Evolutionary conservation across 371 early-diverging fungal genomes (phyloP), one percentile per base, ranked within the genome.

Genomic region (Mucor saturninus): DNA sequence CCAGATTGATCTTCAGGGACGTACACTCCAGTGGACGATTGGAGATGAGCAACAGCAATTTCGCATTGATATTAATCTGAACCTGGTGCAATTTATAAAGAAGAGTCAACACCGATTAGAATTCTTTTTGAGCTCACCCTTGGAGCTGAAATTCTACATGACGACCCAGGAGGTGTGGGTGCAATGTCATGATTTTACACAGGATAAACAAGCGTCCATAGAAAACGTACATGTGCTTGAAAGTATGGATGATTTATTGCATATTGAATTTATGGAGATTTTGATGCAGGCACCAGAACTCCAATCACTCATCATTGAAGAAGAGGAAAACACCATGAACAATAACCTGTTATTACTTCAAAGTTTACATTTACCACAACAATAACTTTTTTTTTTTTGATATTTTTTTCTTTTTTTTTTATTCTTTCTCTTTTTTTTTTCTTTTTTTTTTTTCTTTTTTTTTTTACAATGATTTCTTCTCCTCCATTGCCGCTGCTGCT

Each of bases 131-230:
- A 65, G 43, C 4, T 54, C 62, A 26, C 73, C 73, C 8, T 54
- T 58, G 1, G 42, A 54, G 21, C 48, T 74, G 5, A 73, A 74
- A 32, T 86, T 86, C 69, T 89, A 72, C 64, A 84, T 88, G 84
- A 62, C 67, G 2, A 51, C 35, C 35, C 74, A 80, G 15, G 21
- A 49, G 4, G 26, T 35, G 28, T 89, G 89, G 87, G 80, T 81
- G 11, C 84, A 83, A 57, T 88, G 90, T 66, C 80, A 82, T 29
- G 91, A 91, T 73, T 91, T 91, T 61, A 91, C 90, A 2, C 89
- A 89, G 59, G 80, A 79, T 60, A 78, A 75, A 63, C 89, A 89
- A 72, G 90, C 89, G 9, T 68, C 73, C 14, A 54, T 50, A 2
- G 64, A 67, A 38, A 54, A 56, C 11, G 31, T 74, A 2, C 81